A percentile compares a stretch with the other conserved stretches of the same genome.
These are phyloP conservation scores for Keithomyces neogunnii DNA, from an alignment of 2,329 filamentous ascomycete genomes.

Conservation along the genomic window DNA sequence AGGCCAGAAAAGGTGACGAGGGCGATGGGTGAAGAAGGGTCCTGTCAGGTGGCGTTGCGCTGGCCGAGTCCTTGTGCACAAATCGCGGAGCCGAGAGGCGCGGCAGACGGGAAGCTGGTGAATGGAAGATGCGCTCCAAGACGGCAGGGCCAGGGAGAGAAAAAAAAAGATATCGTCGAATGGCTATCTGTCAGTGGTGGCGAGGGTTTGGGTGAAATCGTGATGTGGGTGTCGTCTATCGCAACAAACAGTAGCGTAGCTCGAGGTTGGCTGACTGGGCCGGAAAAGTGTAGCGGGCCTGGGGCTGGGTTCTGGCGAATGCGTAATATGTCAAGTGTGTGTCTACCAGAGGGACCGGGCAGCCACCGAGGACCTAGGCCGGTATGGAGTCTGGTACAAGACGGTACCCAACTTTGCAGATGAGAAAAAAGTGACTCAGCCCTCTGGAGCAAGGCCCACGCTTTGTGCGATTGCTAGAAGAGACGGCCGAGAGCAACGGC, in stretches of 20 bases:
- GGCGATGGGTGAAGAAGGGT: neutral
- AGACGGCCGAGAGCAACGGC: too few relatives aligned
- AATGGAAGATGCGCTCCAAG: neutral
- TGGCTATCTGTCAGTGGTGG: neutral
- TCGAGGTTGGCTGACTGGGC: neutral
- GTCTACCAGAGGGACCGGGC: too few relatives aligned
- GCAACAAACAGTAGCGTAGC: too few relatives aligned
- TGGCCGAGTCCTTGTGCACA: slow-evolving; percentile 1
- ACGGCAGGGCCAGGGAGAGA: neutral
- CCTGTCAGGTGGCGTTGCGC: neutral
- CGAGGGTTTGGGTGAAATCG: neutral
- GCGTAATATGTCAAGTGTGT: too few relatives aligned
- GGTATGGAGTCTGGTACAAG: too few relatives aligned
- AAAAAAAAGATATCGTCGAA: neutral
- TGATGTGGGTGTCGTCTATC: neutral
- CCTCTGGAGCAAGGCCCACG: neutral
- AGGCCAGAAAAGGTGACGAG: neutral
- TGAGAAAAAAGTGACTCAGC: neutral
- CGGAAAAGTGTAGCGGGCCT: neutral
- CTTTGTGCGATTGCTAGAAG: neutral
- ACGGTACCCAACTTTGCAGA: too few relatives aligned
- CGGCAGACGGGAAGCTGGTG: neutral
- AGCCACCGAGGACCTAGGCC: too few relatives aligned
- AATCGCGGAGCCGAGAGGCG: neutral
- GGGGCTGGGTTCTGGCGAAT: too few relatives aligned